Evolutionary conservation across 768 basidiomycete species (phyloP).

Genomic region (Baorangia bicolor): DNA sequence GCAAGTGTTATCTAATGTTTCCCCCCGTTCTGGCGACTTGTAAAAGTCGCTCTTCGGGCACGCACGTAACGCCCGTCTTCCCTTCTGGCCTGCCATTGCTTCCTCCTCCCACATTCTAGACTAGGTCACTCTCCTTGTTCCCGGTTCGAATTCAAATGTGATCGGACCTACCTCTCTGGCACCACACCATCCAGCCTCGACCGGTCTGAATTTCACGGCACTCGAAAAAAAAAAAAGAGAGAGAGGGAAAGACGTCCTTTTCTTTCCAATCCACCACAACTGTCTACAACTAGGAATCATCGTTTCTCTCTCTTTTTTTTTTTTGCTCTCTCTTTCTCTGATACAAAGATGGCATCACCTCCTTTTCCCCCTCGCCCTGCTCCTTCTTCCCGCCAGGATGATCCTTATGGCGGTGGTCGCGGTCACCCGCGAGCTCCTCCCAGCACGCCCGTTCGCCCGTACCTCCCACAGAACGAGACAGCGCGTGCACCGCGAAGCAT

Average conservation of each 20-base stretch:
- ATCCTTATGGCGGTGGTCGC: not conserved
- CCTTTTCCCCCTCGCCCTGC: constrained; percentile 21
- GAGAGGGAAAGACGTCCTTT: no score
- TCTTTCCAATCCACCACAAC: constrained; percentile 2
- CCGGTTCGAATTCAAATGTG: constrained; percentile 25
- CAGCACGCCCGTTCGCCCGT: constrained; percentile 1
- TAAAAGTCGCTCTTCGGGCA: constrained; percentile 6
- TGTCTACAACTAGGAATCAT: not conserved
- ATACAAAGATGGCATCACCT: constrained; percentile 16
- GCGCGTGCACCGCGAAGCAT: constrained; percentile 16
- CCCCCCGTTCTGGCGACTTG: constrained; percentile 1
- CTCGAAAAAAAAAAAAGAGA: no score
- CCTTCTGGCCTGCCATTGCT: not conserved
- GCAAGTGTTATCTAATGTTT: constrained; percentile 4
- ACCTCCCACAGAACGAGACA: constrained; percentile 2
- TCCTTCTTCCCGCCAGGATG: constrained; percentile 9
- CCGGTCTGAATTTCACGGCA: constrained; percentile 26
- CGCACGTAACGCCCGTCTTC: constrained; percentile 17
- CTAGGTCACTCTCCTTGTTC: not conserved
- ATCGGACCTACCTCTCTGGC: not conserved
- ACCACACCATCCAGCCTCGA: constrained; percentile 9
- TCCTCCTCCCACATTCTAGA: not conserved
- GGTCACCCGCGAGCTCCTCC: not conserved
- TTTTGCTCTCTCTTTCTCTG: not conserved
- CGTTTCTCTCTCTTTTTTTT: not conserved